These are phyloP conservation scores for Tricholoma saponaceum DNA, from an alignment of 768 basidiomycete species.

Conservation along the genomic window DNA sequence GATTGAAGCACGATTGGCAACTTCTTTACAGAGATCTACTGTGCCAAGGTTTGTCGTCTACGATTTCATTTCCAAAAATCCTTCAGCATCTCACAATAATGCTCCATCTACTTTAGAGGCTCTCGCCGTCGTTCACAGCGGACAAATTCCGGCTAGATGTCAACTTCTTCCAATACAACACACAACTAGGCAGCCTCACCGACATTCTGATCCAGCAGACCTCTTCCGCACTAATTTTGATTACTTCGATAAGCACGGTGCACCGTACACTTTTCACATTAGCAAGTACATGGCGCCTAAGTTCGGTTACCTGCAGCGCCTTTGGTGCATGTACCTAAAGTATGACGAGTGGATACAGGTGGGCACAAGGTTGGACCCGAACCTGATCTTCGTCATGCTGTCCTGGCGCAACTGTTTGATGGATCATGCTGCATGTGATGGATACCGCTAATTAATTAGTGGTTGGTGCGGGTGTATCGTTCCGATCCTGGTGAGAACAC, in stretches of 20 bases:
- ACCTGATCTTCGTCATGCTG: slow-evolving; percentile 2
- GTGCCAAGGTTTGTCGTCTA: background rate
- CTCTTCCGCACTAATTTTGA: slow-evolving; percentile 3
- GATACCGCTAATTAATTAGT: too few species aligned
- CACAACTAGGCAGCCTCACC: background rate
- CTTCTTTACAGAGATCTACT: background rate
- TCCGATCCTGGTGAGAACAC: too few species aligned
- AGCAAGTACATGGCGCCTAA: slow-evolving; percentile 3
- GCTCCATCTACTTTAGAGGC: background rate
- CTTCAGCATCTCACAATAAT: background rate
- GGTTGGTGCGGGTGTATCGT: too few species aligned
- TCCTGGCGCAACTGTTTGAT: slow-evolving; percentile 1
- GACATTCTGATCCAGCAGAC: slow-evolving; percentile 1
- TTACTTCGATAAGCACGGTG: background rate
- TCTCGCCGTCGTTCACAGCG: background rate
- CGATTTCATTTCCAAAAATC: too few species aligned
- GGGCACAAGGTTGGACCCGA: slow-evolving; percentile 2
- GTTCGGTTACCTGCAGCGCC: background rate
- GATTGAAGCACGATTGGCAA: background rate
- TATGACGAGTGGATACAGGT: slow-evolving; percentile 5
- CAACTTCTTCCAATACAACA: slow-evolving; percentile 3
- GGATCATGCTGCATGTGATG: too few species aligned
- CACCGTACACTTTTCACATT: slow-evolving; percentile 2
- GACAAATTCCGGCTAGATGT: slow-evolving; percentile 3
- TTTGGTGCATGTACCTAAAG: background rate